Evolutionary conservation across 371 early-diverging fungal species (phyloP), one percentile per base, ranked within the genome.

Genomic region (Syncephalastrum monosporum): DNA sequence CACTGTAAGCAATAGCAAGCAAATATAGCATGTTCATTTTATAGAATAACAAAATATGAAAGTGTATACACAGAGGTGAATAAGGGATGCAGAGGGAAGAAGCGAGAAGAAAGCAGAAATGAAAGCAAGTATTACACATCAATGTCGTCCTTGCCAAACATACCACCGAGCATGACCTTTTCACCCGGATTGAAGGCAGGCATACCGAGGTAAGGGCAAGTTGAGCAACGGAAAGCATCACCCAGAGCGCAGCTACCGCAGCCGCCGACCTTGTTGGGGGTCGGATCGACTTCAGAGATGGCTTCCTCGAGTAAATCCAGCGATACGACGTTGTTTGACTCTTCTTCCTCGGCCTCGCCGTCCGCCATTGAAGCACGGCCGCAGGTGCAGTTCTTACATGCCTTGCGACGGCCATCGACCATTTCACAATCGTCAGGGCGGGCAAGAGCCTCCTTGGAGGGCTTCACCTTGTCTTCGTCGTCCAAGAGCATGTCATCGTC

Each of bases 181-280:
- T 99, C 94, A 24, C 99, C 99, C 0, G 95, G 94, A 67, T 93
- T 86, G 80, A 99, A 99, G 1, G 99, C 93, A 24, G 99, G 99
- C 91, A 98, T 92, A 48, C 99, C 99, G 42, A 92, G 71, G 61
- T 96, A 99, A 24, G 99, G 99, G 71, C 99, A 99, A 24, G 90
- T 88, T 10, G 89, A 81, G 78, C 99, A 99, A 55, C 99, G 87
- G 84, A 99, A 99, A 8, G 99, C 99, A 83, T 99, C 99, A 14
- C 99, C 99, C 33, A 99, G 76, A 57, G 92, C 92, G 75, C 99
- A 99, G 84, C 90, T 85, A 33, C 86, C 84, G 67, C 84, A 86
- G 16, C 76, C 76, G 41, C 76, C 71, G 52, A 73, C 60, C 65
- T 79, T 74, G 71, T 84, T 71, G 53, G 85, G 71, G 56, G 80